These are phyloP conservation scores for Sporobolomyces roseus DNA, from an alignment of 768 basidiomycete genomes.

Conservation along the genomic window DNA sequence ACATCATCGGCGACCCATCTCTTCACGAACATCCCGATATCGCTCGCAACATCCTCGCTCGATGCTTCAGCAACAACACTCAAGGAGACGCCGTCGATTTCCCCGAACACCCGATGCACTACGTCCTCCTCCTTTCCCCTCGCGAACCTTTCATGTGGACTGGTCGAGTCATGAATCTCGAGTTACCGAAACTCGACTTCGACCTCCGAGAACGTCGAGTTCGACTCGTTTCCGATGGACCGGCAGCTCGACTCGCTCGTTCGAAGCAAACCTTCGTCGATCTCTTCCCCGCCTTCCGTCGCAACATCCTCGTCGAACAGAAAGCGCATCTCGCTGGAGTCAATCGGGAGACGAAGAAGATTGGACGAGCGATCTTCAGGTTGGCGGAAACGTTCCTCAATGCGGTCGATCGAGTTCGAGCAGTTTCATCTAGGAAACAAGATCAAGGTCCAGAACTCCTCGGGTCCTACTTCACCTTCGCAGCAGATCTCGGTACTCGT, in stretches of 20 bases:
- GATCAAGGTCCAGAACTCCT: slow-evolving; percentile 77
- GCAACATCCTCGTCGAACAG: slow-evolving; percentile 60
- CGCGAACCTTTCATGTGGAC: slow-evolving; percentile 84
- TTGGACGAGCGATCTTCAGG: slow-evolving; percentile 79
- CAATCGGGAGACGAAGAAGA: slow-evolving; percentile 83
- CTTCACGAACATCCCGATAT: slow-evolving; percentile 71
- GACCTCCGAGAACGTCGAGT: slow-evolving; percentile 81
- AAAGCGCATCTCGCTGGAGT: slow-evolving; percentile 88
- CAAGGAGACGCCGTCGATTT: slow-evolving; percentile 31
- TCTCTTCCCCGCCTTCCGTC: slow-evolving; percentile 53
- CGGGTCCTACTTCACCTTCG: slow-evolving; percentile 91
- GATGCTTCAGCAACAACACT: slow-evolving; percentile 63
- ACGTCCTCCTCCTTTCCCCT: slow-evolving; percentile 82
- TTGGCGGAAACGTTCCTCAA: slow-evolving; percentile 89
- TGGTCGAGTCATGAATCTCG: slow-evolving; percentile 74
- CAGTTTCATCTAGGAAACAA: slow-evolving; percentile 53
- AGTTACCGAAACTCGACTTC: slow-evolving; percentile 71
- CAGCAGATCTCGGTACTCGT: slow-evolving; percentile 91
- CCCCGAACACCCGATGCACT: slow-evolving; percentile 51
- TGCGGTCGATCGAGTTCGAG: slow-evolving; percentile 80
- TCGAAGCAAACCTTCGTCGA: slow-evolving; percentile 60
- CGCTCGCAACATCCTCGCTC: slow-evolving; percentile 72
- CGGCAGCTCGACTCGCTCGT: slow-evolving; percentile 65
- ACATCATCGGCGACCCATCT: slow-evolving; percentile 75
- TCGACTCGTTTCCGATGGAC: slow-evolving; percentile 86